These are phyloP conservation scores for Phytophthora sojae DNA, from an alignment of 352 stramenopile genomes.

Conservation along the genomic window DNA sequence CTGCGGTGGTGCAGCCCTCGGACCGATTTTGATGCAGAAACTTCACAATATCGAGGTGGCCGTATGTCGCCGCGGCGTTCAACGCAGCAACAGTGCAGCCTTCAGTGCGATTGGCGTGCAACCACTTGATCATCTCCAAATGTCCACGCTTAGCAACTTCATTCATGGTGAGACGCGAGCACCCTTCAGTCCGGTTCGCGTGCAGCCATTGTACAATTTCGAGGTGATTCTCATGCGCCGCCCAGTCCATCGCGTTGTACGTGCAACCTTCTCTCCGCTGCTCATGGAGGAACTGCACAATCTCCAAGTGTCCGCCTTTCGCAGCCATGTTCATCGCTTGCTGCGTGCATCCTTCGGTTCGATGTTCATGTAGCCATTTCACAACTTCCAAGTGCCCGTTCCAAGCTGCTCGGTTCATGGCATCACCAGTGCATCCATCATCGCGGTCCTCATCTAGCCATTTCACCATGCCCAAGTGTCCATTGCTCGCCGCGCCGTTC, in stretches of 20 bases:
- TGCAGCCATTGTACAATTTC: slow-evolving; percentile 42
- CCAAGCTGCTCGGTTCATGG: slow-evolving; percentile 42
- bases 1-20: slow-evolving; percentile 40
- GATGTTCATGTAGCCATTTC: slow-evolving; percentile 34
- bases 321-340: slow-evolving; percentile 47
- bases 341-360: slow-evolving; percentile 37
- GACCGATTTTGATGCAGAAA: slow-evolving; percentile 44
- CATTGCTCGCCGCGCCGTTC: slow-evolving; percentile 33
- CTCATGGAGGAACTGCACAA: slow-evolving; percentile 42
- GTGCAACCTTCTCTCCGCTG: slow-evolving; percentile 40
- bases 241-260: slow-evolving; percentile 46
- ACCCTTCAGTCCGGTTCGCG: slow-evolving; percentile 38
- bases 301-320: slow-evolving; percentile 34
- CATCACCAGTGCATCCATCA: slow-evolving; percentile 39
- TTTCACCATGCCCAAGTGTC: slow-evolving; percentile 37
- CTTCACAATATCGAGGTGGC: slow-evolving; percentile 37
- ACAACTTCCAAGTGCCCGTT: slow-evolving; percentile 39
- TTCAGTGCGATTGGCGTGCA: slow-evolving; percentile 37
- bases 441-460: slow-evolving; percentile 38
- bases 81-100: slow-evolving; percentile 37
- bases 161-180: slow-evolving; percentile 41
- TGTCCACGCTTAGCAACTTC: slow-evolving; percentile 40
- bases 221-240: slow-evolving; percentile 32
- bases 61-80: slow-evolving; percentile 38
- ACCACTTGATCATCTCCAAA: slow-evolving; percentile 35